Evolutionary conservation across 2,329 filamentous ascomycete species (phyloP), one percentile per base, ranked within the genome.

Genomic region (Venturia pyrina): DNA sequence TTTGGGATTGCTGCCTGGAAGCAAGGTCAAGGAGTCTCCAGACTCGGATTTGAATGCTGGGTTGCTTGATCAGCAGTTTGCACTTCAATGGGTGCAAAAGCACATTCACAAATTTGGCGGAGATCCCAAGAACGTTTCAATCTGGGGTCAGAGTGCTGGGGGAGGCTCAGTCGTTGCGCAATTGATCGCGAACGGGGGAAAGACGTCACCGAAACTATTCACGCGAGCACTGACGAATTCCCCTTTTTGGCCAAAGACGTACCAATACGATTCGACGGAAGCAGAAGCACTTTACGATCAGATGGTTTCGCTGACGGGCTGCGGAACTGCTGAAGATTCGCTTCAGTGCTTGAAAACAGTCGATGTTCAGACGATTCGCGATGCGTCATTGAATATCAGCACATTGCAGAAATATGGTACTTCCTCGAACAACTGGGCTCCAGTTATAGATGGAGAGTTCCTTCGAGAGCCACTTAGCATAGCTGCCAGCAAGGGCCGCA

Each of bases 221-320:
- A 73, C 67, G 5, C 80, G 78, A 67, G 83, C 83, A 0, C 74
- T 86, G 62, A 75, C 78, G 34, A 82, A 78, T 68, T 82, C 79
- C 8, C 84, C 84, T 0, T 86, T 83, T 71, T 86, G 83, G 84
- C 81, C 82, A 0, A 85, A 85, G 72, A 85, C 83, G 17, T 85
- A 85, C 71, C 70, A 71, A 8, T 81, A 82, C 71, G 78, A 85
- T 68, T 75, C 75, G 5, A 74, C 77, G 0, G 78, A 84, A 71
- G 79, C 82, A 1, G 83, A 86, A 69, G 76, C 70, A 10, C 74
- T 84, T 0, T 86, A 84, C 69, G 73, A 79, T 60, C 73, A 74
- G 37, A 75, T 85, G 8, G 78, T 78, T 1, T 72, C 75, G 24
- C 72, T 81, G 17, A 80, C 80, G 0, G 82, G 81, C 0, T 87